These are phyloP conservation scores for Ambrosia artemisiifolia DNA, from an alignment of 129 eudicot species.

Conservation along the genomic window DNA sequence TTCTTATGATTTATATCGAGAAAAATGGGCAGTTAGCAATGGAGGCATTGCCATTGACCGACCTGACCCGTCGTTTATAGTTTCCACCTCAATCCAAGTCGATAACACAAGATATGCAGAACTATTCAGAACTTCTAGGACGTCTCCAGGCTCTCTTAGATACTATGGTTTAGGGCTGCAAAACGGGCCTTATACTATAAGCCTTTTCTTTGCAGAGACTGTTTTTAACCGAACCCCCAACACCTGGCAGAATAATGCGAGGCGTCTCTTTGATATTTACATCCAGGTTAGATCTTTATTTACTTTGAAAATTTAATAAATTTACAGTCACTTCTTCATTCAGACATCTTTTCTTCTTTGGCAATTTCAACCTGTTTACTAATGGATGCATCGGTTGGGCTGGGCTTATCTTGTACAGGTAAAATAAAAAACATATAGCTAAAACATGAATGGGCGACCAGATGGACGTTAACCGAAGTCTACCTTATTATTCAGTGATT, in stretches of 20 bases:
- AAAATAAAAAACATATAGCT: not conserved
- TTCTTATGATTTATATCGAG: conserved; percentile 20
- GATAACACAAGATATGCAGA: conserved; percentile 38
- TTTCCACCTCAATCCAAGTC: conserved; percentile 24
- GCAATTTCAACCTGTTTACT: not conserved
- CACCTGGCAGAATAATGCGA: conserved; percentile 43
- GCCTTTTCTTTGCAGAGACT: conserved; percentile 47
- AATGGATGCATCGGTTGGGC: not conserved
- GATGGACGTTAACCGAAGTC: not conserved
- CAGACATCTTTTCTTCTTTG: not conserved
- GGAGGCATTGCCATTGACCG: conserved; percentile 39
- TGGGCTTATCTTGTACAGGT: not conserved
- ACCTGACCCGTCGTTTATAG: conserved; percentile 34
- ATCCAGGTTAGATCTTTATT: conserved; percentile 36
- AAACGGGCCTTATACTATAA: conserved; percentile 46
- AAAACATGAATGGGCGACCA: not conserved
- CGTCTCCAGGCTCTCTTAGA: conserved; percentile 53
- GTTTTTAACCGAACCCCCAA: conserved; percentile 26
- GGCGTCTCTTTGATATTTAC: conserved; percentile 54
- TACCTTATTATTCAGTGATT: not conserved
- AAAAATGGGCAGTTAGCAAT: conserved; percentile 49
- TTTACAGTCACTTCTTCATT: not conserved
- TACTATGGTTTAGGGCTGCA: conserved; percentile 54
- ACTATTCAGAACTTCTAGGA: conserved; percentile 47
- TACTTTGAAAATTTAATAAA: not conserved